These are phyloP conservation scores for Podila horticola DNA, from an alignment of 192 early-diverging fungal species.

Conservation along the genomic window DNA sequence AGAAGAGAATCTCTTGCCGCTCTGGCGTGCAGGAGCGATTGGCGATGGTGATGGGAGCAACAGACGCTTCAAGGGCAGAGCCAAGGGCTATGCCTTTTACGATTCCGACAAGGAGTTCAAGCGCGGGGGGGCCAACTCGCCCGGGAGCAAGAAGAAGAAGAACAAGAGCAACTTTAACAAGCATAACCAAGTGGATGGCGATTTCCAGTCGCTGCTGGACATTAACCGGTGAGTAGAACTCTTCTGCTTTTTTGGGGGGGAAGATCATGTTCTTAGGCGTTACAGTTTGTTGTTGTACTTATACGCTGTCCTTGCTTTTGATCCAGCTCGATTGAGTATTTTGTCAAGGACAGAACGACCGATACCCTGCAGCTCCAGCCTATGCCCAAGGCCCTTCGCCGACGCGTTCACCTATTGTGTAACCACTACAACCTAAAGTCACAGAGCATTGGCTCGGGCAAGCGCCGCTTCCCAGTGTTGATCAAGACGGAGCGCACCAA, in stretches of 20 bases:
- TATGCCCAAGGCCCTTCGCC: conserved; percentile 54
- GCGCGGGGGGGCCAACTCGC: conserved; percentile 4
- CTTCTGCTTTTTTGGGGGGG: too few species aligned
- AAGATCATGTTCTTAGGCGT: too few species aligned
- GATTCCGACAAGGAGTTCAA: conserved; percentile 36
- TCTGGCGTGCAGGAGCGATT: conserved; percentile 36
- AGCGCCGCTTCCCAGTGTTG: conserved; percentile 46
- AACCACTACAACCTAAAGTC: conserved; percentile 58
- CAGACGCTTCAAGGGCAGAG: conserved; percentile 28
- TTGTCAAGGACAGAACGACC: conserved; percentile 27
- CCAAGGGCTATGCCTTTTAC: conserved; percentile 44
- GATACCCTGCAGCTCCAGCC: conserved; percentile 55
- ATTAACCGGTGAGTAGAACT: conserved; percentile 49
- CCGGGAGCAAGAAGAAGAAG: conserved; percentile 29
- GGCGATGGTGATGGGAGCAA: conserved; percentile 38
- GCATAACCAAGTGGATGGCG: conserved; percentile 34
- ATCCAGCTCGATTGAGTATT: conserved; percentile 33
- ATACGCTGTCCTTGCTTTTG: neutral
- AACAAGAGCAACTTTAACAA: conserved; percentile 20
- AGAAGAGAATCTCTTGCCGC: conserved; percentile 23
- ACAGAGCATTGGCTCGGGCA: conserved; percentile 57
- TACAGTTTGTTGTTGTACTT: too few species aligned
- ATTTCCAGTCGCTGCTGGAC: conserved; percentile 28
- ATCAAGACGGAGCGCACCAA: conserved; percentile 57
- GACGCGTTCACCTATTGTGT: conserved; percentile 56